A percentile compares a stretch with the other conserved stretches of the same genome.
Conservation (phyloP, 192 early-diverging fungal species). For the Coemansia sp. region DNA sequence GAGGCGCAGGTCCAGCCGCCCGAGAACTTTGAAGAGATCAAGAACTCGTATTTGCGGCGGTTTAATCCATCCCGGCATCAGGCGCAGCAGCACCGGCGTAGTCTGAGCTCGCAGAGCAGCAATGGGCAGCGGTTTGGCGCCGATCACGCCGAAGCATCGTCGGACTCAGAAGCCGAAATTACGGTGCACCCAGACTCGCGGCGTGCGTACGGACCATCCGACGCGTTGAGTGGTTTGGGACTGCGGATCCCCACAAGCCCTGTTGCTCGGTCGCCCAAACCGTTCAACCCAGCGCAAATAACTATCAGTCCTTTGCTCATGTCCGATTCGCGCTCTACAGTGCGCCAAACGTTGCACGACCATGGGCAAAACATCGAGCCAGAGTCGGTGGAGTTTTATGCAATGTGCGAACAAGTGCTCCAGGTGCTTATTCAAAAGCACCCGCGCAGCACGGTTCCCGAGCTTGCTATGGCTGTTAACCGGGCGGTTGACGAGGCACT, state of each 20-base stretch:
- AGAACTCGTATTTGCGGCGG: constrained; percentile 34
- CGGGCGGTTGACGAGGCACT: constrained; percentile 28
- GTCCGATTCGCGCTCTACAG: constrained; percentile 9
- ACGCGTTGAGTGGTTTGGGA: constrained; percentile 5
- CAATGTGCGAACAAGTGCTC: constrained; percentile 36
- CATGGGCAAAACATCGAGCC: constrained; percentile 22
- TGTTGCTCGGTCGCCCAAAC: background rate
- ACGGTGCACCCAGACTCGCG: constrained; percentile 10
- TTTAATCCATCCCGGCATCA: constrained; percentile 10
- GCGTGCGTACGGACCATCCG: constrained; percentile 2
- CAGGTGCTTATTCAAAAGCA: constrained; percentile 28
- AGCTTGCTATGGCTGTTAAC: constrained; percentile 44
- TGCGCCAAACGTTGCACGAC: constrained; percentile 26
- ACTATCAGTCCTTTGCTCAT: constrained; percentile 16
- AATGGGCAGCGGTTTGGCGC: background rate
- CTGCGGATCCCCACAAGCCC: background rate
- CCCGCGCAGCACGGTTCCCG: constrained; percentile 26
- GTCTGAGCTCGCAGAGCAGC: constrained; percentile 23
- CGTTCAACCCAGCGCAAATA: constrained; percentile 5
- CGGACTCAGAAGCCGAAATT: constrained; percentile 40
- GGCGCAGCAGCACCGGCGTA: constrained; percentile 2
- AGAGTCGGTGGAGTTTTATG: constrained; percentile 43
- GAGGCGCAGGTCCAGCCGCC: constrained; percentile 31
- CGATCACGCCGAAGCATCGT: constrained; percentile 16
- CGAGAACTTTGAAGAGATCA: constrained; percentile 43